These are phyloP conservation scores for Crotalaria pallida DNA, from an alignment of 306 rosid genomes.

Conservation along the genomic window DNA sequence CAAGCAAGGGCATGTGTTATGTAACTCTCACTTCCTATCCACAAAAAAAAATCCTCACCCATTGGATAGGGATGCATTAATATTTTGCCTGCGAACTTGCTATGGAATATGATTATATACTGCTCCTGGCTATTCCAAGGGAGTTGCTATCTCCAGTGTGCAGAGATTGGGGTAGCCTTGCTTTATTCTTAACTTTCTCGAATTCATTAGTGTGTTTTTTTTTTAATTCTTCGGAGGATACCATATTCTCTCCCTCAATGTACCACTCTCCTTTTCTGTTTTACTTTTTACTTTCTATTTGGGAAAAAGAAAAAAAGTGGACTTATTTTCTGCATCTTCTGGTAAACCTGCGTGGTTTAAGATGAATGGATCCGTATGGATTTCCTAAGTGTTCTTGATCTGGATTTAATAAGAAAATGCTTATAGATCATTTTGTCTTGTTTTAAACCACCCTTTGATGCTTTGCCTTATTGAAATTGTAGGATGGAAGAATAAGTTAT, in stretches of 20 bases:
- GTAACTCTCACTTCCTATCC: background rate
- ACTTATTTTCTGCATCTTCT: background rate
- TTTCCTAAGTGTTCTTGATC: background rate
- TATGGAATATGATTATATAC: background rate
- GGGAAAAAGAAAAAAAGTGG: background rate
- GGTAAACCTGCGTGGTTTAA: background rate
- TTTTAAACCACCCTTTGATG: background rate
- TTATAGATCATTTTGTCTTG: background rate
- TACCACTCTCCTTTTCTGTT: background rate
- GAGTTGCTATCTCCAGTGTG: background rate
- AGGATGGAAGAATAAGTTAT: slow-evolving; percentile 91
- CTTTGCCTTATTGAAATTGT: slow-evolving; percentile 9
- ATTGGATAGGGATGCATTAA: background rate
- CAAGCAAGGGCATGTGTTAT: background rate
- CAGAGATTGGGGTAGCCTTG: background rate
- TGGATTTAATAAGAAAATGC: background rate
- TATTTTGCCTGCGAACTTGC: background rate
- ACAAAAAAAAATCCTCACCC: too few relatives aligned
- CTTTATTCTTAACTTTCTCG: background rate
- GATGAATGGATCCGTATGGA: background rate
- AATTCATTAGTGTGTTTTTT: background rate
- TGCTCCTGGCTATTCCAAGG: background rate
- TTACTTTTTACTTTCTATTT: background rate
- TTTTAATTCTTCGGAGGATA: background rate
- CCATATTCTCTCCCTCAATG: background rate